A percentile compares a stretch with the other conserved stretches of the same genome.
Conservation (phyloP, 768 basidiomycete species). For the Gyrodon lividus region DNA sequence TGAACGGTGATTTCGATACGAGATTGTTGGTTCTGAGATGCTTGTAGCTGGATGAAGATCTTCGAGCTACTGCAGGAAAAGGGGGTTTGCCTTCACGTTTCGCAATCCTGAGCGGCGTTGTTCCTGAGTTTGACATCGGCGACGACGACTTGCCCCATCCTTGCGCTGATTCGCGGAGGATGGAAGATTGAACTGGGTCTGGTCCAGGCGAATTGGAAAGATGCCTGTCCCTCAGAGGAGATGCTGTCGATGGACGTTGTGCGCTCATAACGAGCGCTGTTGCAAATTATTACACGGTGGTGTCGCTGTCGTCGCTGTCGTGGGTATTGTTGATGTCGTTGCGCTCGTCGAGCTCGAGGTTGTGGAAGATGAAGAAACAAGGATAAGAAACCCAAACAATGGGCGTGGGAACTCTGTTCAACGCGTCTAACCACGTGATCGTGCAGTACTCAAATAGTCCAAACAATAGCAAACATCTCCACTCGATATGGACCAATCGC, state of each 20-base stretch:
- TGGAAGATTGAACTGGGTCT: constrained; percentile 63
- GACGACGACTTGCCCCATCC: constrained; percentile 55
- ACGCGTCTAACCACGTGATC: constrained; percentile 33
- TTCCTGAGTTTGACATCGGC: constrained; percentile 29
- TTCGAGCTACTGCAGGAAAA: constrained; percentile 58
- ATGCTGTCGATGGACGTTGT: constrained; percentile 31
- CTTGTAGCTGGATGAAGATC: constrained; percentile 75
- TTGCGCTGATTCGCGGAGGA: constrained; percentile 61
- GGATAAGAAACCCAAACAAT: constrained; percentile 14
- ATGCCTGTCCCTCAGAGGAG: constrained; percentile 58
- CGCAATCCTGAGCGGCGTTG: constrained; percentile 70
- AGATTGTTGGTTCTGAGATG: constrained; percentile 76
- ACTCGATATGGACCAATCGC: too few species aligned
- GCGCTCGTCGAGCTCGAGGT: constrained; percentile 12
- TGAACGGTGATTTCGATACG: constrained; percentile 86
- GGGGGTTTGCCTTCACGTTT: constrained; percentile 58
- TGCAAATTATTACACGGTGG: neutral
- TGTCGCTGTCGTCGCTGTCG: constrained; percentile 20
- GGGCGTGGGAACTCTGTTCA: constrained; percentile 28
- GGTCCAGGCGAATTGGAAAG: constrained; percentile 62
- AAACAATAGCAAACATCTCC: constrained; percentile 21
- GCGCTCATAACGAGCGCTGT: constrained; percentile 27
- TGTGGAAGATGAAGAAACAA: constrained; percentile 7
- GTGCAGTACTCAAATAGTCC: constrained; percentile 5
- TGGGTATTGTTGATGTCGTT: constrained; percentile 16